Evolutionary conservation across 768 basidiomycete genomes (phyloP), one percentile per base, ranked within the genome.

Genomic region (Leccinum barrowsii): DNA sequence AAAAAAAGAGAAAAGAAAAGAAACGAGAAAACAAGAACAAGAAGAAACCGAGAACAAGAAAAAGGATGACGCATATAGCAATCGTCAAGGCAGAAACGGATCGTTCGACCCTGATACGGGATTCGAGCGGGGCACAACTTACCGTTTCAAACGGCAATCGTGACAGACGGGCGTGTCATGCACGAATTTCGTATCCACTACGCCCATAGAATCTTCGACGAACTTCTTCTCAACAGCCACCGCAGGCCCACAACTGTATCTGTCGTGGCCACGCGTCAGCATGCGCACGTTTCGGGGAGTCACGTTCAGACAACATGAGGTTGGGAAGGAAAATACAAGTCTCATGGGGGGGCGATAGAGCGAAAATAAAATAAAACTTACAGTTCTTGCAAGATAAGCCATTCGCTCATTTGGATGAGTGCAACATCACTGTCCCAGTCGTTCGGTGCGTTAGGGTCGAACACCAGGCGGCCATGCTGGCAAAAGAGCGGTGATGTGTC

Each of bases 401-500:
- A 94, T 57, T 92, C 86, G 46, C 74, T 75, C 59, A 76, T 76
- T 65, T 79, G 79, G 59, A 92, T 80, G 46, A 90, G 71, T 12
- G 80, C 75, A 47, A 85, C 74, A 6, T 76, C 79, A 1, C 77
- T 75, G 59, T 87, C 84, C 55, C 86, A 67, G 65, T 92, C 90
- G 28, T 77, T 75, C 2, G 76, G 65, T 50, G 74, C 75, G 64
- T 85, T 88, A 1, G 89, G 85, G 70, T 94, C 90, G 51, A 92
- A 75, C 13, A 76, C 70, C 7, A 93, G 78, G 59, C 77, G 70
- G 5, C 76, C 76, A 70, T 94, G 92, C 57, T 81, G 74, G 71
- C 92, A 94, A 51, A 91, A 63, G 65, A 89, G 85, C 8, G 68
- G 65, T 12, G 77, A 73, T 63, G 85, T 92, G 69, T 90, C 84